Conservation (phyloP, 768 basidiomycete species). For the Gelatoporia subvermispora region DNA sequence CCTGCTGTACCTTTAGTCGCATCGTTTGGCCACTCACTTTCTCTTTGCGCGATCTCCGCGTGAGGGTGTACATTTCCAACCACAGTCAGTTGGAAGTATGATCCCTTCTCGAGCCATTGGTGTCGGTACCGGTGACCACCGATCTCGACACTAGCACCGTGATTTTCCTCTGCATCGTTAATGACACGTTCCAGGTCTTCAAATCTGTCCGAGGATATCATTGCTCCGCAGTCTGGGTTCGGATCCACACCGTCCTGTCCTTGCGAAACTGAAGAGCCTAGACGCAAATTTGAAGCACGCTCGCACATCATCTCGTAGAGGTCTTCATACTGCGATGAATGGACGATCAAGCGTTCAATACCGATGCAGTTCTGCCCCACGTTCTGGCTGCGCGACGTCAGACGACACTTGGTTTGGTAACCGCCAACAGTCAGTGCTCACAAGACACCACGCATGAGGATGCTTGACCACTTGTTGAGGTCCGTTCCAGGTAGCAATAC, state of each 20-base stretch:
- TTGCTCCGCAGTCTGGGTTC: slow-evolving; percentile 80
- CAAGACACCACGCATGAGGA: slow-evolving; percentile 92
- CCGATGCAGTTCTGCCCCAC: slow-evolving; percentile 97
- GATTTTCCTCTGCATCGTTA: slow-evolving; percentile 56
- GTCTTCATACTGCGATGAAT: slow-evolving; percentile 68
- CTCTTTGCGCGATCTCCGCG: slow-evolving; percentile 76
- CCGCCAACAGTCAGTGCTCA: slow-evolving; percentile 23
- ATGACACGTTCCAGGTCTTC: slow-evolving; percentile 62
- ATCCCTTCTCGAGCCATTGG: slow-evolving; percentile 62
- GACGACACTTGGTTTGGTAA: neutral
- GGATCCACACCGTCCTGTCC: slow-evolving; percentile 64
- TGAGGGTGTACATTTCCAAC: slow-evolving; percentile 68
- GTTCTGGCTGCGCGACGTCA: slow-evolving; percentile 59
- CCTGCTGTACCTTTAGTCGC: no score
- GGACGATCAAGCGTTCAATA: slow-evolving; percentile 89
- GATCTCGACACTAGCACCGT: slow-evolving; percentile 55
- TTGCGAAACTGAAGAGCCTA: slow-evolving; percentile 68
- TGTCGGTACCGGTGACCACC: slow-evolving; percentile 69
- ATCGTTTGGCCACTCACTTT: slow-evolving; percentile 48
- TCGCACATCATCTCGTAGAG: slow-evolving; percentile 62
- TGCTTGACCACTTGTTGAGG: slow-evolving; percentile 69
- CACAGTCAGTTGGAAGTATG: slow-evolving; percentile 85
- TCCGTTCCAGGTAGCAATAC: slow-evolving; percentile 86
- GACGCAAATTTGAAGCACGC: slow-evolving; percentile 65
- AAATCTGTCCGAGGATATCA: slow-evolving; percentile 79